Evolutionary conservation across 2,329 filamentous ascomycete genomes (phyloP), one percentile per base, ranked within the genome.

Genomic region (Aurifilum marmelostoma): DNA sequence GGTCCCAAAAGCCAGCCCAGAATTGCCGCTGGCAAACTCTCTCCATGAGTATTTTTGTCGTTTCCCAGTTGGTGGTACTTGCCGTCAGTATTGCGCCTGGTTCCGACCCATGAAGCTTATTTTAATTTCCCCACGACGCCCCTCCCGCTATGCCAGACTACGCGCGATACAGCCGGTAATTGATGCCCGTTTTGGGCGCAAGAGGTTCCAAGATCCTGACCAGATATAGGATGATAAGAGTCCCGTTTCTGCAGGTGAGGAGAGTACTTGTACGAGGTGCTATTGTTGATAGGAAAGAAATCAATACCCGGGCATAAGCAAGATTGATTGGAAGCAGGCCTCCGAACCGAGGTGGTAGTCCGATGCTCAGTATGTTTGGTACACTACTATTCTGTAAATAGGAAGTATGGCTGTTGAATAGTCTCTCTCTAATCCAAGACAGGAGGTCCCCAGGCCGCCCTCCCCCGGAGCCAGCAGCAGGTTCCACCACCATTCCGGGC

Each of bases 31-130:
- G 43, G 43, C 43, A n/a, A n/a, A 2, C 16, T 47, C 16, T 47
- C 7, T 18, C 16, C 16, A 14, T 12, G n/a, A n/a, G n/a, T 12
- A 14, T 1, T 41, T 41, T 47, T 43, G 0, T 43, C n/a, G n/a
- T n/a, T n/a, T n/a, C n/a, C n/a, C n/a, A n/a, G n/a, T n/a, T n/a
- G n/a, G n/a, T 47, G n/a, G 18, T 47, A 47, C 43, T 34, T 34
- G 34, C 4, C 18, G 7, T 47, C 16, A 47, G 8, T 43, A 21
- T 21, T 43, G 16, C 21, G 41, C 34, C 27, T 59, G 54, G 56
- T 59, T 59, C 56, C 32, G 8, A 14, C 56, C 56, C 56, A 37
- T 59, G 56, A 59, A 59, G 56, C 56, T 59, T 59, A 59, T 59
- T 59, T 24, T 34, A 59, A 47, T 21, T 32, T 16, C 29, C 56